These are phyloP conservation scores for sweet orange (Citrus sinensis) DNA, from an alignment of 345 rosid genomes.

Conservation along the genomic window DVS_A1.0 CM039166.1:13773501-13774000, in stretches of 20 bases:
- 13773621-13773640: not conserved
- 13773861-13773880: not conserved
- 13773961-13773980: constrained; percentile 5
- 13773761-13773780: not conserved
- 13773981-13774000: constrained; percentile 58
- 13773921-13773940: not conserved
- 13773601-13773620: not conserved
- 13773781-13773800: not conserved
- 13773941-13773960: not conserved
- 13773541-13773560: not conserved
- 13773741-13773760: not conserved
- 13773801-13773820: not conserved
- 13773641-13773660: not conserved
- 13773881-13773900: not conserved
- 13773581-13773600: not conserved
- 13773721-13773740: not conserved
- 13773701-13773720: not conserved
- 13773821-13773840: not conserved
- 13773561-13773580: not conserved
- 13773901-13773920: not conserved
- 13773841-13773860: not conserved
- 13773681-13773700: not conserved
- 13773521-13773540: not conserved
- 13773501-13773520: not conserved
- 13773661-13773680: not conserved